Evolutionary conservation across 2,329 filamentous ascomycete genomes (phyloP), one percentile per base, ranked within the genome.

Genomic region (Epichloe gansuensis): DNA sequence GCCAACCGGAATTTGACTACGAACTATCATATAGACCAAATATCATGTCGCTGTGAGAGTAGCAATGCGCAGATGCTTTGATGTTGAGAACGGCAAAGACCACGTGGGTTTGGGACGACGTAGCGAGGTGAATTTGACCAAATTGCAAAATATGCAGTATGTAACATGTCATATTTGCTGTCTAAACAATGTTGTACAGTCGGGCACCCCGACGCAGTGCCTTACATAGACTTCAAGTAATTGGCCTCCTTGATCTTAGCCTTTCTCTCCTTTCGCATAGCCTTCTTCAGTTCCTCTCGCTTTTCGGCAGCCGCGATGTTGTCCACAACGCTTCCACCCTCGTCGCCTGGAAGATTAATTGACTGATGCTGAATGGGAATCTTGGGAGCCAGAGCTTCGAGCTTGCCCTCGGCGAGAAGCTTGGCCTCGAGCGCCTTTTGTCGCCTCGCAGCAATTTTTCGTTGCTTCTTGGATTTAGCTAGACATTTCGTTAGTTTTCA

Each of bases 381-480:
- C 71, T 89, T 84, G 64, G 80, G 78, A 46, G 73, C 76, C 43
- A 87, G 70, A 34, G 80, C 74, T 50, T 81, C 81, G 15, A 85
- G 69, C 69, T 89, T 79, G 62, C 84, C 81, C 49, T 80, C 74
- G 51, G 81, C 77, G 63, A 82, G 66, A 63, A 87, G 63, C 68
- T 75, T 68, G 66, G 76, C 70, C 71, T 86, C 79, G 23, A 73
- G 60, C 25, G 69, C 64, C 52, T 78, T 74, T 62, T 77, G 74
- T 66, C 75, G 74, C 68, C 82, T 89, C 42, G 81, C 80, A 8
- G 87, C 87, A 51, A 84, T 65, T 52, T 81, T 77, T 54, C 87
- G 81, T 66, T 89, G 81, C 65, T 90, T 91, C 68, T 88, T 89
- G 31, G 85, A 90, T 78, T 93, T 93, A 54, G 86, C 85, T 89